Conservation (phyloP, 345 rosid species). For the Arabidopsis thaliana region TAIR10.1 NC_003074.8:9453001-9453500, state of each 20-base stretch:
- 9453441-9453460: constrained; percentile 2
- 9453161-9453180: constrained; percentile 73
- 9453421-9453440: not conserved
- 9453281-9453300: constrained; percentile 88
- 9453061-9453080: constrained; percentile 85
- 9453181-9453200: constrained; percentile 55
- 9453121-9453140: constrained; percentile 74
- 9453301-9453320: constrained; percentile 90
- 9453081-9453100: constrained; percentile 91
- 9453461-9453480: not conserved
- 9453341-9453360: constrained; percentile 62
- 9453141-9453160: constrained; percentile 91
- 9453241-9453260: constrained; percentile 12
- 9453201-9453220: constrained; percentile 22
- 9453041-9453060: constrained; percentile 98
- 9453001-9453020: constrained; percentile 98
- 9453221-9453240: constrained; percentile 11
- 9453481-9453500: not conserved
- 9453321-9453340: constrained; percentile 88
- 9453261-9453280: constrained; percentile 77
- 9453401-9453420: not conserved
- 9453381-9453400: constrained; percentile 17
- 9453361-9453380: constrained; percentile 9
- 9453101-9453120: constrained; percentile 95
- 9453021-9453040: constrained; percentile 89